phyloP scores from a whole-genome alignment of 208 protist genomes.

The Trypanosoma mega region DNA sequence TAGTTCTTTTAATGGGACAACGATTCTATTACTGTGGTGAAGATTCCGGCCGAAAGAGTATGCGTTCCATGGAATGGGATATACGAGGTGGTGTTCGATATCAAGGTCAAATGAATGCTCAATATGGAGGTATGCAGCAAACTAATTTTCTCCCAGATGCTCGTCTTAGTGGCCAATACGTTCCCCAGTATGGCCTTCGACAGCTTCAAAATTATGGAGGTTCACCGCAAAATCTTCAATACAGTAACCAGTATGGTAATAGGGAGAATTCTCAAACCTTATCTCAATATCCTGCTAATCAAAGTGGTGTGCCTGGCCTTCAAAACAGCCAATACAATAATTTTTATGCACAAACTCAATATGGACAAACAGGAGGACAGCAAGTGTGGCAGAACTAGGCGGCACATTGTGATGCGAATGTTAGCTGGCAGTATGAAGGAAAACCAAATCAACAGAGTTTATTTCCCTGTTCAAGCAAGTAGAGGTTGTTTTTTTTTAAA shows the following conservation, averaged over 20 bases:
- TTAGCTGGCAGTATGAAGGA: conserved; percentile 10
- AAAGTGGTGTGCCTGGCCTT: neutral
- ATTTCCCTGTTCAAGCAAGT: neutral
- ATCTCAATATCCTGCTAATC: neutral
- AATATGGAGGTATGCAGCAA: neutral
- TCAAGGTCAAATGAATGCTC: neutral
- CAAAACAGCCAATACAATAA: neutral
- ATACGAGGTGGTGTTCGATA: conserved; percentile 68
- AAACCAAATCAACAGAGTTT: neutral
- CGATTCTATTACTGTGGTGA: conserved; percentile 49
- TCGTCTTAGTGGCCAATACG: too few relatives aligned
- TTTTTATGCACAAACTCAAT: neutral
- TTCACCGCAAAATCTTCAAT: too few relatives aligned
- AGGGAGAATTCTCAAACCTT: too few relatives aligned
- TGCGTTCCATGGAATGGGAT: conserved; percentile 49
- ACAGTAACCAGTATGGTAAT: neutral
- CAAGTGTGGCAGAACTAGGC: neutral
- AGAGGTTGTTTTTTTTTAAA: neutral
- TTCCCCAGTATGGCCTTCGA: too few relatives aligned
- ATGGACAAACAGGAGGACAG: neutral
- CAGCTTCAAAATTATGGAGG: too few relatives aligned
- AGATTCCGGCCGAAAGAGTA: conserved; percentile 41
- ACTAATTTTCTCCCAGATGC: neutral
- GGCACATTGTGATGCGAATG: conserved; percentile 21
- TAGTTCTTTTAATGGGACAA: conserved; percentile 56